Evolutionary conservation across 148 eudicot species (phyloP).

Genomic region (Linanthus parryae): DNA sequence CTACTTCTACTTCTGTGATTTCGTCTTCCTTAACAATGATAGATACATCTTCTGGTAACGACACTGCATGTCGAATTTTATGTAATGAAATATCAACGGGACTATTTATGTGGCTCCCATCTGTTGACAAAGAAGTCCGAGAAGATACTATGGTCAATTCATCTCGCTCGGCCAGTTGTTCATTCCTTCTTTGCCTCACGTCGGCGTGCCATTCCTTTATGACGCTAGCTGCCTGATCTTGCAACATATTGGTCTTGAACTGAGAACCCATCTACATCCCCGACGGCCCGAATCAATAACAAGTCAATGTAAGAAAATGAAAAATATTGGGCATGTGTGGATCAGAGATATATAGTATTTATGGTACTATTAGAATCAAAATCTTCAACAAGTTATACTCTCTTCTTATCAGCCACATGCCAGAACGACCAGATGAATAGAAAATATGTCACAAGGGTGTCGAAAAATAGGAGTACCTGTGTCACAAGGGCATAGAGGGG

Average conservation of each 20-base stretch:
- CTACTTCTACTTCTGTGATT: no score
- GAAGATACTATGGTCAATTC: background rate
- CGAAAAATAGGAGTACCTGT: conserved; percentile 21
- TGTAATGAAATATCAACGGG: no score
- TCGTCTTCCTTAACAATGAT: no score
- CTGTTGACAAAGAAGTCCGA: background rate
- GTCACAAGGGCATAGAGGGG: conserved; percentile 9
- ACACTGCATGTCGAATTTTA: no score
- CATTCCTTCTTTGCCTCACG: background rate
- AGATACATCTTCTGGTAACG: no score
- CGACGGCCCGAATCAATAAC: background rate
- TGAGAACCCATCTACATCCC: conserved; percentile 6
- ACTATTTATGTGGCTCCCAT: background rate
- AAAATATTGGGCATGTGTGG: no score
- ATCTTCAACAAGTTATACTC: background rate
- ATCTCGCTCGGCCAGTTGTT: no score
- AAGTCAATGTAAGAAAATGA: no score
- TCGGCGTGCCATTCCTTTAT: conserved; percentile 4
- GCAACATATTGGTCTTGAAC: background rate
- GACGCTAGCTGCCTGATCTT: background rate
- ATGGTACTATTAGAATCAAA: background rate
- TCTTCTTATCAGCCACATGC: background rate
- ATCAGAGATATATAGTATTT: no score
- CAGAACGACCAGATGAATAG: background rate
- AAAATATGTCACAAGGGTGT: background rate